These are phyloP conservation scores for Chlamydomonas asymmetrica DNA, from an alignment of 139 green algal genomes.

Conservation along the genomic window DNA sequence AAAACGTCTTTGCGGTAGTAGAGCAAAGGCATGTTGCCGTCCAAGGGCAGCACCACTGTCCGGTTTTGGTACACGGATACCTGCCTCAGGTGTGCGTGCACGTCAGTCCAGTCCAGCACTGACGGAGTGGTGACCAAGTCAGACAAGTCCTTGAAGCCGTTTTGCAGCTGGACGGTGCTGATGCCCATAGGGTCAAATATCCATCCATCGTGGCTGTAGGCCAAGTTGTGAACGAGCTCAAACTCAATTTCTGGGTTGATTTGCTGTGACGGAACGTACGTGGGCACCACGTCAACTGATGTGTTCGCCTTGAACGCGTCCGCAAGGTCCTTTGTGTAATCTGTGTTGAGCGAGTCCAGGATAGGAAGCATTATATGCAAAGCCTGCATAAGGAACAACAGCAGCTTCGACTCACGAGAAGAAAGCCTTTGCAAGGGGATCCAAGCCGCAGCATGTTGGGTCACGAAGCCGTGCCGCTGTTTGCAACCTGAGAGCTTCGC, in stretches of 20 bases:
- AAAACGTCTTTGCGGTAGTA: slow-evolving; percentile 33
- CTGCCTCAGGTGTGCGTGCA: slow-evolving; percentile 22
- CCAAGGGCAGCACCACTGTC: slow-evolving; percentile 28
- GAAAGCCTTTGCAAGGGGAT: not conserved
- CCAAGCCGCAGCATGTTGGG: not conserved
- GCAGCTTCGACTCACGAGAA: not conserved
- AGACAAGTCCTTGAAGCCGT: slow-evolving; percentile 29
- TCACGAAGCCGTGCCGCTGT: not conserved
- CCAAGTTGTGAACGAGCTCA: slow-evolving; percentile 37
- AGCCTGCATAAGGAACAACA: slow-evolving; percentile 1
- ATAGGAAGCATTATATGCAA: slow-evolving; percentile 37
- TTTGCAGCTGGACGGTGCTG: slow-evolving; percentile 16
- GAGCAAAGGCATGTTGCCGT: slow-evolving; percentile 36
- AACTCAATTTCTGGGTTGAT: slow-evolving; percentile 37
- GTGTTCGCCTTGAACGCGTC: slow-evolving; percentile 12
- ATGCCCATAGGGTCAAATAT: slow-evolving; percentile 30
- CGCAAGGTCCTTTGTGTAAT: slow-evolving; percentile 3
- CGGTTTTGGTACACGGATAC: slow-evolving; percentile 10
- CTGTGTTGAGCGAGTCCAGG: not conserved
- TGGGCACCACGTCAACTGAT: slow-evolving; percentile 26
- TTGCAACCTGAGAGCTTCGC: too few relatives aligned
- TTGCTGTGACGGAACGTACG: slow-evolving; percentile 23
- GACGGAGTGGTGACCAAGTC: too few relatives aligned
- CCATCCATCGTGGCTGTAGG: slow-evolving; percentile 29
- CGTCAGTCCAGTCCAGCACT: slow-evolving; percentile 13